Evolutionary conservation across 495 filamentous ascomycete genomes (phyloP).

Genomic region (Pseudomonodictys pantanalensis): DNA sequence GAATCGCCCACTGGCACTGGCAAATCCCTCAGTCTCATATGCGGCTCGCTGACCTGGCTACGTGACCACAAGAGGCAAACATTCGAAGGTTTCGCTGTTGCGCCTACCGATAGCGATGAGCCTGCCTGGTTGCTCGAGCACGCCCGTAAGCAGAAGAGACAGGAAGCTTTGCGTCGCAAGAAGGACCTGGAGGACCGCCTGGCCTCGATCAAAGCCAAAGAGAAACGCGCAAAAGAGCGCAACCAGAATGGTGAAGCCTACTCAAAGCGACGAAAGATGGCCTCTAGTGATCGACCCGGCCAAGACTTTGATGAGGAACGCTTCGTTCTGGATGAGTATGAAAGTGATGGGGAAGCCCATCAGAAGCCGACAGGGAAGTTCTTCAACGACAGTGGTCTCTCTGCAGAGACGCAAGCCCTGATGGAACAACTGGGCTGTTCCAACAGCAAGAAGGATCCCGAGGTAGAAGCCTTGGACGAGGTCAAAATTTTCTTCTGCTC

Average conservation of each 20-base stretch:
- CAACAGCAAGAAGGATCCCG: slow-evolving; percentile 47
- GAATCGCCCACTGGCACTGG: slow-evolving; percentile 91
- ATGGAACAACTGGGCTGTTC: slow-evolving; percentile 55
- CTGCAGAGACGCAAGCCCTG: slow-evolving; percentile 60
- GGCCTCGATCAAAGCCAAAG: slow-evolving; percentile 63
- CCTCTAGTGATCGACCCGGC: neutral
- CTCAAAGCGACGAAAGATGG: slow-evolving; percentile 46
- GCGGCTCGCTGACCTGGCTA: slow-evolving; percentile 88
- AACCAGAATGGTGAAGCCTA: slow-evolving; percentile 48
- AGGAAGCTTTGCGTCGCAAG: slow-evolving; percentile 62
- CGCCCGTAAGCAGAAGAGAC: slow-evolving; percentile 62
- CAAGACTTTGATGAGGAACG: slow-evolving; percentile 57
- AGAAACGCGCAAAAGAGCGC: slow-evolving; percentile 57
- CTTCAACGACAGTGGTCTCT: slow-evolving; percentile 45
- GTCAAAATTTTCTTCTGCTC: slow-evolving; percentile 83
- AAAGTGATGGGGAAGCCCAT: slow-evolving; percentile 59
- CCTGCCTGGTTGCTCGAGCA: slow-evolving; percentile 88
- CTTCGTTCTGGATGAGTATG: slow-evolving; percentile 77
- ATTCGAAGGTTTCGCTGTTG: slow-evolving; percentile 52
- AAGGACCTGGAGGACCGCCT: slow-evolving; percentile 70
- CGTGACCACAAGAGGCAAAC: slow-evolving; percentile 72
- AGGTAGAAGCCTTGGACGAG: slow-evolving; percentile 53
- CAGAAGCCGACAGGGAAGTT: slow-evolving; percentile 31
- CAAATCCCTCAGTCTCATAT: slow-evolving; percentile 97
- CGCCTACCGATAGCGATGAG: slow-evolving; percentile 61